Conservation (phyloP, 108 stramenopile genomes). For the Cyclotella distinguenda region DNA sequence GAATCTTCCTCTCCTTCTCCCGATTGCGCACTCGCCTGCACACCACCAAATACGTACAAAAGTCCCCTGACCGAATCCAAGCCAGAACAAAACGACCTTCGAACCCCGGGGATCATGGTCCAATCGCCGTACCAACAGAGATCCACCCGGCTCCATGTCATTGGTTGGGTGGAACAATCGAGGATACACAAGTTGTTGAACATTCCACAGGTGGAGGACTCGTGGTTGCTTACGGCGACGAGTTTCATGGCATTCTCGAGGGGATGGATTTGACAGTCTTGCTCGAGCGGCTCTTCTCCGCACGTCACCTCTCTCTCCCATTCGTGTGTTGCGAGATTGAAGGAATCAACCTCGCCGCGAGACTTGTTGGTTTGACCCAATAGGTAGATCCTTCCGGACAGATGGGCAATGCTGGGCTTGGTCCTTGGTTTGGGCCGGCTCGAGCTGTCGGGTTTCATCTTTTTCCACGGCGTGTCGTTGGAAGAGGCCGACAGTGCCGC, state of each 20-base stretch:
- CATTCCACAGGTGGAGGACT: constrained; percentile 13
- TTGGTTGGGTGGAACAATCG: neutral
- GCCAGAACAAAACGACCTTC: neutral
- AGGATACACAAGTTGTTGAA: constrained; percentile 11
- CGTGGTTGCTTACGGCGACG: neutral
- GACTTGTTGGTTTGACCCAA: constrained; percentile 4
- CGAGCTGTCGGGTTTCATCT: neutral
- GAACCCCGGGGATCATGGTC: constrained; percentile 8
- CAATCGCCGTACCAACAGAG: constrained; percentile 7
- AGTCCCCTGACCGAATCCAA: constrained; percentile 2
- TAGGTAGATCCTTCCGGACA: constrained; percentile 3
- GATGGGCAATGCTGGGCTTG: neutral
- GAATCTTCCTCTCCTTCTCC: constrained; percentile 1
- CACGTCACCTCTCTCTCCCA: constrained; percentile 8
- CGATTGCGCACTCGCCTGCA: neutral
- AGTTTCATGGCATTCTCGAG: constrained; percentile 6
- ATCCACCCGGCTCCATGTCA: constrained; percentile 6
- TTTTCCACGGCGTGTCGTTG: neutral
- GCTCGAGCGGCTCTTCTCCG: constrained; percentile 12
- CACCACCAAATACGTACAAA: constrained; percentile 14
- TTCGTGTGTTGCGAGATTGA: neutral
- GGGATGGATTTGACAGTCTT: constrained; percentile 12
- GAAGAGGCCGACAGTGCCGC: neutral
- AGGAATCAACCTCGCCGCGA: constrained; percentile 5
- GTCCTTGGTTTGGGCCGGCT: constrained; percentile 1